phyloP scores from a whole-genome alignment of 441 rosid species.

The Eutrema salsugineum region DNA sequence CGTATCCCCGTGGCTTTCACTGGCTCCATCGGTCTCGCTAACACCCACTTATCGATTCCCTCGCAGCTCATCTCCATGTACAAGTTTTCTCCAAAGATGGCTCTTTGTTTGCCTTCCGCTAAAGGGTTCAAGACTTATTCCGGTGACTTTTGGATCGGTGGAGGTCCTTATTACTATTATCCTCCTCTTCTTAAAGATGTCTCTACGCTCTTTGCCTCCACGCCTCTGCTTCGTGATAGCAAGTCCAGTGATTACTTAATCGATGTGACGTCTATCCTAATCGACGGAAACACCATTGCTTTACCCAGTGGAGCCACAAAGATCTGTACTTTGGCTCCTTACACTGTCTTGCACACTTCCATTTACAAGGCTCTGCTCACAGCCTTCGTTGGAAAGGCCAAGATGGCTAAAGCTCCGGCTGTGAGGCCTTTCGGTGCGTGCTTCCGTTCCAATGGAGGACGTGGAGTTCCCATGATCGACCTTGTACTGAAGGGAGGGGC shows the following conservation, averaged over 20 bases:
- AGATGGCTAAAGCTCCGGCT: conserved; percentile 12
- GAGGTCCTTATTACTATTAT: conserved; percentile 23
- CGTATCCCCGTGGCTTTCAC: neutral
- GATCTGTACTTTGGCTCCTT: conserved; percentile 25
- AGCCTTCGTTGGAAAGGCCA: neutral
- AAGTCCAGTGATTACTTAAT: conserved; percentile 28
- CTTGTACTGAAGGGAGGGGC: conserved; percentile 28
- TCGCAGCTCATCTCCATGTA: conserved; percentile 5
- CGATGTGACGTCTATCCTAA: conserved; percentile 29
- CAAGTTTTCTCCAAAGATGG: neutral
- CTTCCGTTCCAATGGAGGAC: conserved; percentile 28
- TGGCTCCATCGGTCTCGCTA: conserved; percentile 10
- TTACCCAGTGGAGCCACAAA: neutral
- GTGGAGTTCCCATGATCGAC: conserved; percentile 40
- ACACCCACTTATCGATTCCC: conserved; percentile 10
- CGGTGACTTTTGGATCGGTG: conserved; percentile 31
- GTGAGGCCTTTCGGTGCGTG: conserved; percentile 46
- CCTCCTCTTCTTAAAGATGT: conserved; percentile 4
- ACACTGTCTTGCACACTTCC: conserved; percentile 27
- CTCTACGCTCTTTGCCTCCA: conserved; percentile 16
- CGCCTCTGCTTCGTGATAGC: conserved; percentile 22
- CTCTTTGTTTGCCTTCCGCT: conserved; percentile 22
- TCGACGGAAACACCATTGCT: conserved; percentile 25
- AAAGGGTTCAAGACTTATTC: neutral
- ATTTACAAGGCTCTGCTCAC: conserved; percentile 31